Percentiles rank a stretch among this genome's conserved stretches.
These are phyloP conservation scores for Tetrapisispora pingtungensis DNA, from an alignment of 805 yeast species.

Conservation along the genomic window DNA sequence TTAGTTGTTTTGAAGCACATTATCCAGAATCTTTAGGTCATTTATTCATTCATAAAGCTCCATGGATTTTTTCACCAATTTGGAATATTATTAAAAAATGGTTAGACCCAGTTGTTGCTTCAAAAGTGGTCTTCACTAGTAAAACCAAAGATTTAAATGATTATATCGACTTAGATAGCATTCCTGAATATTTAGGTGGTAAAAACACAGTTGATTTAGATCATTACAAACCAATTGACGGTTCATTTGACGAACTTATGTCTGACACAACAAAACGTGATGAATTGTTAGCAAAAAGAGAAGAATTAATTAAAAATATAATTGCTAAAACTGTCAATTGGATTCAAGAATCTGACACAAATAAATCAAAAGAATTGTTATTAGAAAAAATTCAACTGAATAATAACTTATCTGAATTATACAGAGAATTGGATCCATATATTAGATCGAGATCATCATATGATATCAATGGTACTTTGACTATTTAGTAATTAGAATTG, in stretches of 20 bases:
- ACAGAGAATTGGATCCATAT: slow-evolving; percentile 66
- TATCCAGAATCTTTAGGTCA: slow-evolving; percentile 90
- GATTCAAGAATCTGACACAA: slow-evolving; percentile 44
- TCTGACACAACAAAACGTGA: slow-evolving; percentile 38
- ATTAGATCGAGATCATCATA: slow-evolving; percentile 67
- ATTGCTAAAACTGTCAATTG: slow-evolving; percentile 63
- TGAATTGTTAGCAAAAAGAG: slow-evolving; percentile 41
- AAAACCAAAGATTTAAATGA: slow-evolving; percentile 54
- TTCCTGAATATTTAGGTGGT: slow-evolving; percentile 75
- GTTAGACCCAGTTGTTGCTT: slow-evolving; percentile 94
- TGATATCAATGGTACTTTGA: slow-evolving; percentile 61
- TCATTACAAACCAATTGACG: slow-evolving; percentile 51
- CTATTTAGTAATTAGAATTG: slow-evolving; percentile 1
- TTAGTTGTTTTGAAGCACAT: slow-evolving; percentile 86
- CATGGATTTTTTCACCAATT: slow-evolving; percentile 91
- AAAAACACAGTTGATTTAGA: slow-evolving; percentile 43
- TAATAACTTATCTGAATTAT: slow-evolving; percentile 48
- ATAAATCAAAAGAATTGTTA: slow-evolving; percentile 39
- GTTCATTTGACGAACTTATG: slow-evolving; percentile 43
- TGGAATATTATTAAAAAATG: slow-evolving; percentile 90
- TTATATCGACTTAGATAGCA: slow-evolving; percentile 45
- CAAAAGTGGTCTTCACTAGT: slow-evolving; percentile 80
- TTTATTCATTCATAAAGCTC: slow-evolving; percentile 83
- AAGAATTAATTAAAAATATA: slow-evolving; percentile 42
- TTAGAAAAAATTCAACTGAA: slow-evolving; percentile 47